phyloP scores from a whole-genome alignment of 768 basidiomycete species.

The Trametes elegans region DNA sequence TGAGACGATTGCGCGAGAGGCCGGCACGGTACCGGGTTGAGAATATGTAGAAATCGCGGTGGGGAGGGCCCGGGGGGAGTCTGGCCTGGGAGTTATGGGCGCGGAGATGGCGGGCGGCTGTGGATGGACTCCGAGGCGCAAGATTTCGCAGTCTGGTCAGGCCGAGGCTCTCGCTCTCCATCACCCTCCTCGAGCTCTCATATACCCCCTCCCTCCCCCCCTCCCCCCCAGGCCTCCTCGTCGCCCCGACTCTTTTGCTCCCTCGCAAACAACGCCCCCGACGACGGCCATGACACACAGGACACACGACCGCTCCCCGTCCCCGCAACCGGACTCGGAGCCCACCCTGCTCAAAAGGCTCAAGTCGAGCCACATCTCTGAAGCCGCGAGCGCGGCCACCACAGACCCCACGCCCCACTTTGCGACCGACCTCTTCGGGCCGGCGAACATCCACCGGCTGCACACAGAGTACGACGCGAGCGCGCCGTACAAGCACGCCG shows the following conservation, averaged over 20 bases:
- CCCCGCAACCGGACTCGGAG: conserved; percentile 36
- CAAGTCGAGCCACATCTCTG: conserved; percentile 37
- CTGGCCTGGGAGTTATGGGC: conserved; percentile 10
- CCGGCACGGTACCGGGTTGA: neutral
- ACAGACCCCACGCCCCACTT: conserved; percentile 40
- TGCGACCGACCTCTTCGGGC: conserved; percentile 54
- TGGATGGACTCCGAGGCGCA: conserved; percentile 1
- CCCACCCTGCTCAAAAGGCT: conserved; percentile 36
- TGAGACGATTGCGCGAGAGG: neutral
- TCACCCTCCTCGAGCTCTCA: conserved; percentile 14
- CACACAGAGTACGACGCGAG: conserved; percentile 53
- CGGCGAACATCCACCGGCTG: conserved; percentile 53
- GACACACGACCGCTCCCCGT: conserved; percentile 45
- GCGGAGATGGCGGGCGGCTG: conserved; percentile 11
- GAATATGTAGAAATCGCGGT: neutral
- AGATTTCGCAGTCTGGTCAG: conserved; percentile 23
- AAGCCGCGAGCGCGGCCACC: conserved; percentile 10
- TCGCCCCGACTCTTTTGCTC: neutral
- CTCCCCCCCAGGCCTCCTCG: neutral
- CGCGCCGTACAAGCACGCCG: conserved; percentile 78
- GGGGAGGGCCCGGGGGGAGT: neutral
- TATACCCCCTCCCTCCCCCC: conserved; percentile 11
- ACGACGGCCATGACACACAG: conserved; percentile 38
- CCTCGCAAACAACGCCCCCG: neutral
- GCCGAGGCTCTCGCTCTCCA: conserved; percentile 21